Percentiles rank a stretch among this genome's conserved stretches.
phyloP scores from a whole-genome alignment of 2,329 filamentous ascomycete genomes.

The Penicillium sp. region DNA sequence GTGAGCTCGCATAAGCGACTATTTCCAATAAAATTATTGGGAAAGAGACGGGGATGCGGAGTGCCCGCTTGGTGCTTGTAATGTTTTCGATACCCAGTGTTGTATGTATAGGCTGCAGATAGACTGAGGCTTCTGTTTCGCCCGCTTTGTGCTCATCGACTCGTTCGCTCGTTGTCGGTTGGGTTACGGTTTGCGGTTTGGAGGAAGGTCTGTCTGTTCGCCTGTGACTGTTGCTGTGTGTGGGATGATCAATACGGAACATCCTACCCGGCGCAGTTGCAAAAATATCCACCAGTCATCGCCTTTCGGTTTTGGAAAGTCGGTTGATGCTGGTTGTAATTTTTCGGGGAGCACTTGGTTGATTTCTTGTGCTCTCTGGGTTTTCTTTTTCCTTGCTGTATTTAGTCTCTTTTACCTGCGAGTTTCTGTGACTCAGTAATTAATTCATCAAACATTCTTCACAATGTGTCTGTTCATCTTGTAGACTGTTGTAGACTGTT shows the following conservation, averaged over 20 bases:
- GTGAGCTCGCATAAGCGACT: slow-evolving; percentile 37
- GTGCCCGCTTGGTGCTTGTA: slow-evolving; percentile 20
- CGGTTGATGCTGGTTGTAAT: slow-evolving; percentile 4
- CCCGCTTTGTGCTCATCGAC: not conserved
- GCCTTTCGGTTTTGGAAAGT: not conserved
- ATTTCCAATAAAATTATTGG: not conserved
- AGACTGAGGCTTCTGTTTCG: not conserved
- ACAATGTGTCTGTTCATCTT: not conserved
- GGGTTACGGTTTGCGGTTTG: not conserved
- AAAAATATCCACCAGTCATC: slow-evolving; percentile 1
- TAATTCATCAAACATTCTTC: slow-evolving; percentile 12
- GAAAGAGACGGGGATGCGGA: not conserved
- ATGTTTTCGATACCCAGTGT: slow-evolving; percentile 38
- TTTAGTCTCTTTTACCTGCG: slow-evolving; percentile 13
- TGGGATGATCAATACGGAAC: slow-evolving; percentile 3
- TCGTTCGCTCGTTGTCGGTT: slow-evolving; percentile 13
- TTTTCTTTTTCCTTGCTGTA: slow-evolving; percentile 15
- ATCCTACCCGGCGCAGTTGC: not conserved
- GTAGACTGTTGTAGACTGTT: slow-evolving; percentile 3
- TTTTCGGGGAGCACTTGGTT: not conserved
- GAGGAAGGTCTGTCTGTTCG: not conserved
- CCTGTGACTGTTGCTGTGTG: slow-evolving; percentile 1
- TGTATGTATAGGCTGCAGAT: slow-evolving; percentile 18
- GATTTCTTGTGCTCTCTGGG: not conserved
- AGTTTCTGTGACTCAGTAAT: slow-evolving; percentile 11